Evolutionary conservation across 495 filamentous ascomycete species (phyloP), one percentile per base, ranked within the genome.

Genomic region (Xylaria cubensis): DNA sequence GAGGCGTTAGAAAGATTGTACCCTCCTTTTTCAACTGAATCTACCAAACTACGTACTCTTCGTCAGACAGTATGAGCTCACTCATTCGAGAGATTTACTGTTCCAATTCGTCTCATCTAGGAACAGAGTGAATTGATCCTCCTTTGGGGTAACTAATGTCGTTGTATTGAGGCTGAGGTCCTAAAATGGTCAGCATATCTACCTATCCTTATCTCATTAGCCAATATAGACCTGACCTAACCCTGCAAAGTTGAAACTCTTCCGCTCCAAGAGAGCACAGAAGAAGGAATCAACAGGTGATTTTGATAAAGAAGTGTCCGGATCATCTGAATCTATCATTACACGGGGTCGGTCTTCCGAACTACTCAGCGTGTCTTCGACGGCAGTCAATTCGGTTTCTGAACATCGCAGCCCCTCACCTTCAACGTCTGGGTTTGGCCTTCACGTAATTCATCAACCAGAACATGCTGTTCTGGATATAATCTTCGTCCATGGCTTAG

Each of bases 401-500:
- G 44, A 66, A 26, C 2, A 9, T 66, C 63, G 63, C 63, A 66
- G 63, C 17, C 44, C 63, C 1, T 66, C 63, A 9, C 46, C 63
- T 66, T 66, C 63, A 1, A 29, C 44, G 36, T 50, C 63, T 10
- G 44, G 44, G 10, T 17, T 66, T 9, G 63, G 63, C 21, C 46
- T 66, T 50, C 63, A 66, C 63, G 36, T 66, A n/a, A 34, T 66
- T 36, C 63, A 51, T 24, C 63, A 36, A 19, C 63, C 44, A 1
- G 63, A 66, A 7, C 17, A 51, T 29, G 24, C 62, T 13, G 21
- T 46, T 64, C 9, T 29, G 13, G 78, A 83, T 48, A 75, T 83
- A 13, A 71, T 83, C 26, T 82, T 82, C 56, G 76, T 83, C 26
- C 81, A 83, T 74, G 82, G 82, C 2, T 63, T 83, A 24, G 80